Percentiles rank a stretch among this genome's conserved stretches.
These are phyloP conservation scores for Paecilomyces formosus DNA, from an alignment of 2,329 filamentous ascomycete genomes.

Conservation along the genomic window DNA sequence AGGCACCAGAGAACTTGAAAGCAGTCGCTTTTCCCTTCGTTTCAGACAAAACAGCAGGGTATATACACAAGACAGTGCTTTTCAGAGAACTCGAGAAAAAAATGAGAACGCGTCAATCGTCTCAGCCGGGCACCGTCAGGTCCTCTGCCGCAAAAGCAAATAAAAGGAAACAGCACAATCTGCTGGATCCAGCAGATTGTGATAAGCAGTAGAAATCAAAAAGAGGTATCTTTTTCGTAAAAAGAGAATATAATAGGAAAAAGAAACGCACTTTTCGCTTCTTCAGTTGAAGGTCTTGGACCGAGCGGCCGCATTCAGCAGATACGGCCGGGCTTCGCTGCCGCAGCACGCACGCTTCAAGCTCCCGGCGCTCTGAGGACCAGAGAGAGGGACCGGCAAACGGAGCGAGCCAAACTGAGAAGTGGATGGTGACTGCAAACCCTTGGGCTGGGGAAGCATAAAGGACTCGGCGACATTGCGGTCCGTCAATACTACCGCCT, in stretches of 20 bases:
- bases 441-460: slow-evolving; percentile 15
- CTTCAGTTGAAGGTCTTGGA: slow-evolving; percentile 9
- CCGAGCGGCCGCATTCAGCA: neutral
- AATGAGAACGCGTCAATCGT: neutral
- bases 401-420: slow-evolving; percentile 14
- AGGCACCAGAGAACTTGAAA: slow-evolving; percentile 10
- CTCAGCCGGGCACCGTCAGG: neutral
- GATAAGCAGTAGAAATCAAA: neutral
- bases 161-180: neutral
- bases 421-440: slow-evolving; percentile 8
- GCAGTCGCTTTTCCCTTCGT: slow-evolving; percentile 14
- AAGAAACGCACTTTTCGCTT: slow-evolving; percentile 16
- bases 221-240: slow-evolving; percentile 22
- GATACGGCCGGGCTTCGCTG: slow-evolving; percentile 27
- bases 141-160: neutral
- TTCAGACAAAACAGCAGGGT: slow-evolving; percentile 18
- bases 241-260: slow-evolving; percentile 8
- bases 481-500: slow-evolving; percentile 23
- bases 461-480: slow-evolving; percentile 24
- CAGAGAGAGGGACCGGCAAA: slow-evolving; percentile 20
- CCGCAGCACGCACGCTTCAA: slow-evolving; percentile 37
- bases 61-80: slow-evolving; percentile 14
- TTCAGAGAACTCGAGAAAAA: neutral
- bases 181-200: neutral
- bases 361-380: slow-evolving; percentile 17